Evolutionary conservation across 2,329 filamentous ascomycete genomes (phyloP).

Genomic region (Colletotrichum sp.): DNA sequence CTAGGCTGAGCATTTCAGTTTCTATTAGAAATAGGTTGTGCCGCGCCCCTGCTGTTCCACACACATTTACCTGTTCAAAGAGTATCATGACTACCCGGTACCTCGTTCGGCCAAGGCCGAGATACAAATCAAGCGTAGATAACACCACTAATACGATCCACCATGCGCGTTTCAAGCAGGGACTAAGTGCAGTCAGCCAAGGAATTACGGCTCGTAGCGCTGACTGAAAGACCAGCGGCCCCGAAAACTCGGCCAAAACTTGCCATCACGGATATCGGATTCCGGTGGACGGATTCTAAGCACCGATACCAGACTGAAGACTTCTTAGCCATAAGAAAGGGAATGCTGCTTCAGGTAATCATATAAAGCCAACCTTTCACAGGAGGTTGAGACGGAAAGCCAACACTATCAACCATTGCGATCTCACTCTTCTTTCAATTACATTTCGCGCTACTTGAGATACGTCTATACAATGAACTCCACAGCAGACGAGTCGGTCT

Average conservation of each 20-base stretch:
- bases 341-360: neutral
- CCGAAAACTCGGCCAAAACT: neutral
- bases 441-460: neutral
- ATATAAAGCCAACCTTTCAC: neutral
- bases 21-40: neutral
- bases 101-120: neutral
- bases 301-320: neutral
- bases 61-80: neutral
- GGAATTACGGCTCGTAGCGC: neutral
- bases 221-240: neutral
- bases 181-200: neutral
- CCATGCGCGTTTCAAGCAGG: neutral
- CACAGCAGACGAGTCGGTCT: neutral
- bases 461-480: neutral
- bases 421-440: neutral
- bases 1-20: neutral
- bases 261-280: neutral
- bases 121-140: neutral
- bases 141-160: neutral
- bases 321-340: neutral
- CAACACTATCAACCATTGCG: neutral
- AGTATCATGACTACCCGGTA: neutral
- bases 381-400: neutral
- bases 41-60: neutral
- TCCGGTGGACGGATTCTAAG: neutral